Conservation (phyloP, 805 yeast species). For the Pichia ethanolica region DNA sequence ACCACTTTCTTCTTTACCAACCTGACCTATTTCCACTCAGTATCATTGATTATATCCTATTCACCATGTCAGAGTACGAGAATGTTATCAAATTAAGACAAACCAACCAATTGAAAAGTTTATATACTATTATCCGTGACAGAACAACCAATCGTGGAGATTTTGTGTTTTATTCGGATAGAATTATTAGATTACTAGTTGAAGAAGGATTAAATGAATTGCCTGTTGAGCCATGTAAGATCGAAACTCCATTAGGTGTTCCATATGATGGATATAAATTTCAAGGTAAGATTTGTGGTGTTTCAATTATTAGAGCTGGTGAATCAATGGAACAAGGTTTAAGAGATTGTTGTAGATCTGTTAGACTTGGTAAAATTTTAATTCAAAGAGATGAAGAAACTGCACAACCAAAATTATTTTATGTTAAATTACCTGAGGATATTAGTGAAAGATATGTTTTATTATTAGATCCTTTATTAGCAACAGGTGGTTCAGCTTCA, state of each 20-base stretch:
- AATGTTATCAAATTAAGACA: conserved; percentile 73
- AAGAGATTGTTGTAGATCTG: conserved; percentile 94
- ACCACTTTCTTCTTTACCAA: too few species aligned
- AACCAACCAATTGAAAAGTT: conserved; percentile 81
- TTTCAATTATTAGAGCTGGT: conserved; percentile 96
- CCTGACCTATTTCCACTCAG: too few species aligned
- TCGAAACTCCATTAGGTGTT: conserved; percentile 72
- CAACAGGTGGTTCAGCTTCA: conserved; percentile 97
- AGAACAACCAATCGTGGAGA: conserved; percentile 76
- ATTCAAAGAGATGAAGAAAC: conserved; percentile 99
- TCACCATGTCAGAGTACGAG: conserved; percentile 15
- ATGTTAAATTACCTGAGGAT: conserved; percentile 91
- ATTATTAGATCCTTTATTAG: conserved; percentile 93
- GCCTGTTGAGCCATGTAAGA: conserved; percentile 67
- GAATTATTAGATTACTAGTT: conserved; percentile 87
- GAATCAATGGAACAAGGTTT: conserved; percentile 98
- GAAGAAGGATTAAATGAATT: conserved; percentile 93
- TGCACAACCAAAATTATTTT: conserved; percentile 83
- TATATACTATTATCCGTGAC: conserved; percentile 88
- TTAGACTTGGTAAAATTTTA: conserved; percentile 90
- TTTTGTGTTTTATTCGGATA: conserved; percentile 89
- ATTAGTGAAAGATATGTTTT: conserved; percentile 84
- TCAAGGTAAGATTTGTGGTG: conserved; percentile 94
- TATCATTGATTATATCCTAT: too few species aligned
- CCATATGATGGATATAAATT: conserved; percentile 71